Base-by-base conservation (phyloP, 768 basidiomycete genomes). In the Neoboletus brunneissimus region DNA sequence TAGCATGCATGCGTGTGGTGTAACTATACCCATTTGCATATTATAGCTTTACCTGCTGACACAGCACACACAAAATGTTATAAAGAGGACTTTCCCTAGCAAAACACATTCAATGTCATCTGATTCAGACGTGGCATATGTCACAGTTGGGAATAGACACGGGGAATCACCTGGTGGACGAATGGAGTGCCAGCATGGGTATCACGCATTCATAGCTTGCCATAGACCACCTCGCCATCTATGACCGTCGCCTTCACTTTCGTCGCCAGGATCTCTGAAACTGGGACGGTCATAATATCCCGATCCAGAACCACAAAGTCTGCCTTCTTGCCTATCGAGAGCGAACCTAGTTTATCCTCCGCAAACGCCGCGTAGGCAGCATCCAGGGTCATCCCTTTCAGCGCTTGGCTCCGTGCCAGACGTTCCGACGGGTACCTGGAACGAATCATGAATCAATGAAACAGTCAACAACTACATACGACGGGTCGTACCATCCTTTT, bases 331-430 rank as follows among this genome's bases (percentile, higher is more conserved):
- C 94, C 93, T 0, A 79, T 73, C 1, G 73, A 74, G 34, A 98
- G 79, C 0, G 88, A 89, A 1, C 95, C 95, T 1, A 87, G 73
- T 7, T 76, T 75, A 18, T 81, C 69, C 66, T 94, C 91, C 2
- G 84, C 75, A 65, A 95, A 94, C 0, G 89, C 83, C 0, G 94
- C 94, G 62, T 91, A 94, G 1, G 95, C 94, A 0, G 92, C 85
- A 60, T 93, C 91, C 31, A 89, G 74, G 0, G 94, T 96, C 88
- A 95, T 92, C 12, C 95, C 90, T 69, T 88, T 89, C 29, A 98
- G 76, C 0, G 95, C 90, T 69, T 98, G 87, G 16, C 77, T 75
- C 5, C 94, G 82, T 5, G 91, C 88, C 13, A 98, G 76, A n/a
- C 80, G 77, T 68, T 98, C 81, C 0, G 81, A 71, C 0, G 89